Percentiles rank a stretch among this genome's conserved stretches.
phyloP scores from a whole-genome alignment of 2,329 filamentous ascomycete species.

The Lachnellula occidentalis region DNA sequence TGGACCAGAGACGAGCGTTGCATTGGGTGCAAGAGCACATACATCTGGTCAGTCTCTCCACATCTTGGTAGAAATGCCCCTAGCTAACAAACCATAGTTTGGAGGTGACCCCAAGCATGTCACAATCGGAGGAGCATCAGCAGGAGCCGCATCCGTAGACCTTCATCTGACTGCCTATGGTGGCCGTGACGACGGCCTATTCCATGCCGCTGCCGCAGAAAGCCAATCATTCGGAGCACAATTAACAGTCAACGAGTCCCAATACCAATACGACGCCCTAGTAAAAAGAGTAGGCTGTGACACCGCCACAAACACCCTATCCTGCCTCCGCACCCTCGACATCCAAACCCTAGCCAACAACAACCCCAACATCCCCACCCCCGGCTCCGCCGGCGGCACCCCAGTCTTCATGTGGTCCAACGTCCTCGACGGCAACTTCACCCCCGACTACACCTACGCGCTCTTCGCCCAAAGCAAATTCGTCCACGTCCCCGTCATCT shows the following conservation, averaged over 20 bases:
- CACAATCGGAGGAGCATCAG: slow-evolving; percentile 62
- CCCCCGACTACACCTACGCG: slow-evolving; percentile 45
- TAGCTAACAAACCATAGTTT: slow-evolving; percentile 41
- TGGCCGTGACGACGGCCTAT: slow-evolving; percentile 43
- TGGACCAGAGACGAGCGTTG: slow-evolving; percentile 64
- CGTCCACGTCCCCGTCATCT: slow-evolving; percentile 48
- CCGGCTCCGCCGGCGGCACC: slow-evolving; percentile 27
- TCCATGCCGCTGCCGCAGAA: slow-evolving; percentile 46
- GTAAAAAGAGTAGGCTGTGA: slow-evolving; percentile 39
- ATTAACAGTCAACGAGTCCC: slow-evolving; percentile 40
- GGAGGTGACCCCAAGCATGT: slow-evolving; percentile 65
- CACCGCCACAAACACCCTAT: slow-evolving; percentile 33
- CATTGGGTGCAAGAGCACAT: slow-evolving; percentile 67
- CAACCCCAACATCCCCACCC: slow-evolving; percentile 37
- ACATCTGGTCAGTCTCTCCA: slow-evolving; percentile 33
- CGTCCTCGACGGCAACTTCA: slow-evolving; percentile 48
- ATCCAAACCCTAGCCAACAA: slow-evolving; percentile 37
- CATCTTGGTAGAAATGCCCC: not conserved
- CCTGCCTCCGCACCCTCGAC: slow-evolving; percentile 42
- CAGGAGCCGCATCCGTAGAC: slow-evolving; percentile 60
- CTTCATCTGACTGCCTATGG: slow-evolving; percentile 56
- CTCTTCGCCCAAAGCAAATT: slow-evolving; percentile 45
- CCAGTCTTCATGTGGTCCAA: slow-evolving; percentile 51
- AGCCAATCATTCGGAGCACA: slow-evolving; percentile 47
- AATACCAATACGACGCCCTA: slow-evolving; percentile 48